Evolutionary conservation across 1,284 basidiomycete genomes (phyloP).

Genomic region (Fomitopsis betulina): DNA sequence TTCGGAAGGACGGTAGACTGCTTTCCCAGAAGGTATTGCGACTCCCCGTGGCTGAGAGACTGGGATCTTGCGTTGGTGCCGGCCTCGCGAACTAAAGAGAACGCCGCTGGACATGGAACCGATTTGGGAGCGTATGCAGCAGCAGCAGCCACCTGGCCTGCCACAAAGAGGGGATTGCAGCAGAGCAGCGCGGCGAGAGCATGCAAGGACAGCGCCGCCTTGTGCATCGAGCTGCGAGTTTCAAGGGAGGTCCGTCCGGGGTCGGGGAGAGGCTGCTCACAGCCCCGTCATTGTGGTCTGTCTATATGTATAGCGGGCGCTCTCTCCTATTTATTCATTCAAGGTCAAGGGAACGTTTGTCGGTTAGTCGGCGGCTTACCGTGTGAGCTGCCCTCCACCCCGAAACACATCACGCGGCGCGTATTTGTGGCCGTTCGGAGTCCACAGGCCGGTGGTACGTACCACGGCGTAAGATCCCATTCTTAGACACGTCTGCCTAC

Average conservation of each 20-base stretch:
- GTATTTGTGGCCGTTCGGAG: not conserved
- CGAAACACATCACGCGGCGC: not conserved
- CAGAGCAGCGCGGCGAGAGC: not conserved
- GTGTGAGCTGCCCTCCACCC: not conserved
- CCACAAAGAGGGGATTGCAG: conserved; percentile 1
- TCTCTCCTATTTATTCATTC: not conserved
- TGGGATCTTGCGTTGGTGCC: conserved; percentile 13
- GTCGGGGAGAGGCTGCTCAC: not conserved
- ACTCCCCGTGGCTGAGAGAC: conserved; percentile 21
- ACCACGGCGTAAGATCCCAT: not conserved
- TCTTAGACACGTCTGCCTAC: not conserved
- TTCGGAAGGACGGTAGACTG: conserved; percentile 18
- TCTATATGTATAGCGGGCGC: not conserved
- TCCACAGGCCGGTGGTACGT: too few relatives aligned
- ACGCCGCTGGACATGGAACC: conserved; percentile 17
- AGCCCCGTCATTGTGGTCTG: not conserved
- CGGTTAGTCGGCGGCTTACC: not conserved
- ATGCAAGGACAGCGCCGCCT: not conserved
- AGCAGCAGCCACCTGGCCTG: conserved; percentile 16
- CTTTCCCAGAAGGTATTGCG: conserved; percentile 20
- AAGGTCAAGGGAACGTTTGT: not conserved
- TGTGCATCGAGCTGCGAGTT: not conserved
- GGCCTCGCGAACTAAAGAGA: conserved; percentile 17
- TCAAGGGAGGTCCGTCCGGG: not conserved
- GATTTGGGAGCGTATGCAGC: conserved; percentile 18